A percentile compares a stretch with the other conserved stretches of the same genome.
Evolutionary conservation across 371 early-diverging fungal genomes (phyloP).

Genomic region (Rhizopus delemar): DNA sequence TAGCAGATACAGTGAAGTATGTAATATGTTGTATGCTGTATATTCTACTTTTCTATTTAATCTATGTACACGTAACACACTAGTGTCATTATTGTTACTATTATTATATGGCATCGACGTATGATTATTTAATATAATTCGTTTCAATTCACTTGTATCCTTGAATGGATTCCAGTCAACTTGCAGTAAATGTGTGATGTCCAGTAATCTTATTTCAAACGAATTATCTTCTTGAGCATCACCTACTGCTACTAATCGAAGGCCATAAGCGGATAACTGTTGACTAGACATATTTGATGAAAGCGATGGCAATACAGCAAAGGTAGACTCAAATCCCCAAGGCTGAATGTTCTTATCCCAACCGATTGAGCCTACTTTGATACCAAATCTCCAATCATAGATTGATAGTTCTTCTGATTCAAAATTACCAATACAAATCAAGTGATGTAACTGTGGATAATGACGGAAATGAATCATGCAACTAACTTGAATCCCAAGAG

Average conservation of each 20-base stretch:
- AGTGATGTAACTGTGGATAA: too few relatives aligned
- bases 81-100: not conserved
- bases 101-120: not conserved
- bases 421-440: too few relatives aligned
- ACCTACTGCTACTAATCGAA: constrained; percentile 24
- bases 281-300: not conserved
- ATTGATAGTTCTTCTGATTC: too few relatives aligned
- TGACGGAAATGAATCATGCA: too few relatives aligned
- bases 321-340: constrained; percentile 30
- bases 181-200: constrained; percentile 21
- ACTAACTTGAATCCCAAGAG: too few relatives aligned
- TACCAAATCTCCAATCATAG: too few relatives aligned
- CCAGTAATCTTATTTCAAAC: constrained; percentile 27
- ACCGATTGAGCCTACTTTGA: not conserved
- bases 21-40: constrained; percentile 26
- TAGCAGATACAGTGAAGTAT: constrained; percentile 20
- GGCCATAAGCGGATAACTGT: constrained; percentile 6
- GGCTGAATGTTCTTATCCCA: constrained; percentile 14
- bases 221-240: constrained; percentile 18
- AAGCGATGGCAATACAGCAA: constrained; percentile 9
- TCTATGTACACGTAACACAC: constrained; percentile 7
- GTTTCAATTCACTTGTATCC: constrained; percentile 2
- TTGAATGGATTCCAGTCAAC: constrained; percentile 18
- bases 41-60: constrained; percentile 21
- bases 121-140: constrained; percentile 3